These are phyloP conservation scores for Fraxinus cuspidata DNA, from an alignment of 257 asterid species.

Conservation along the genomic window DNA sequence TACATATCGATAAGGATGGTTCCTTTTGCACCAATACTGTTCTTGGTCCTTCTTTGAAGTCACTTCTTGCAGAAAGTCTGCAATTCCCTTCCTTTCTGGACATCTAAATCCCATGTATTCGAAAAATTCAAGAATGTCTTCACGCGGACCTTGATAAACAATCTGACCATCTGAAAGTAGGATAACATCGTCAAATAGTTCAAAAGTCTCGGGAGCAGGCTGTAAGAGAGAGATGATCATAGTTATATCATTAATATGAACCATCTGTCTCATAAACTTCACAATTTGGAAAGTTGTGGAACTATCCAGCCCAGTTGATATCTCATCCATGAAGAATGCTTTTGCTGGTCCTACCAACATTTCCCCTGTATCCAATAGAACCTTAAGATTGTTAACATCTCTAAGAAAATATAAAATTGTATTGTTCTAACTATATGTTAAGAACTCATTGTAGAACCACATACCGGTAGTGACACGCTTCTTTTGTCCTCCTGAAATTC, in stretches of 20 bases:
- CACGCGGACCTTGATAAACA: constrained; percentile 14
- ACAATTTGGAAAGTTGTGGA: constrained; percentile 5
- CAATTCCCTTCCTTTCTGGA: constrained; percentile 7
- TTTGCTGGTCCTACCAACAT: constrained; percentile 93
- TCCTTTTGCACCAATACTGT: constrained; percentile 3
- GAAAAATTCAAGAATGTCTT: constrained; percentile 1
- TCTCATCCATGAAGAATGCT: constrained; percentile 68
- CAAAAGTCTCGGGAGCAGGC: constrained; percentile 1
- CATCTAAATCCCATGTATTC: constrained; percentile 6
- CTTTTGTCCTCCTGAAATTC: constrained; percentile 91
- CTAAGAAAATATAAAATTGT: not conserved
- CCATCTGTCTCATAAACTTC: constrained; percentile 10
- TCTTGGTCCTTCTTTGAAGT: constrained; percentile 12
- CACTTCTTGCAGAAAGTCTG: constrained; percentile 12
- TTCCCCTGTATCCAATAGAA: constrained; percentile 50
- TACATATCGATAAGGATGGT: constrained; percentile 5
- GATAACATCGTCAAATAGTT: constrained; percentile 6
- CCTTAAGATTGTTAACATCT: constrained; percentile 1
- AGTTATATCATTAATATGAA: constrained; percentile 5
- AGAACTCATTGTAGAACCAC: constrained; percentile 9
- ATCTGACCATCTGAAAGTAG: constrained; percentile 10
- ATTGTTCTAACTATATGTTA: not conserved
- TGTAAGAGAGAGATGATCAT: constrained; percentile 11
- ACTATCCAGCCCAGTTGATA: constrained; percentile 4
- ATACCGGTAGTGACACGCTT: constrained; percentile 86